Base-by-base conservation (phyloP, 2,329 filamentous ascomycete genomes). In the Hymenoscyphus albidus region DNA sequence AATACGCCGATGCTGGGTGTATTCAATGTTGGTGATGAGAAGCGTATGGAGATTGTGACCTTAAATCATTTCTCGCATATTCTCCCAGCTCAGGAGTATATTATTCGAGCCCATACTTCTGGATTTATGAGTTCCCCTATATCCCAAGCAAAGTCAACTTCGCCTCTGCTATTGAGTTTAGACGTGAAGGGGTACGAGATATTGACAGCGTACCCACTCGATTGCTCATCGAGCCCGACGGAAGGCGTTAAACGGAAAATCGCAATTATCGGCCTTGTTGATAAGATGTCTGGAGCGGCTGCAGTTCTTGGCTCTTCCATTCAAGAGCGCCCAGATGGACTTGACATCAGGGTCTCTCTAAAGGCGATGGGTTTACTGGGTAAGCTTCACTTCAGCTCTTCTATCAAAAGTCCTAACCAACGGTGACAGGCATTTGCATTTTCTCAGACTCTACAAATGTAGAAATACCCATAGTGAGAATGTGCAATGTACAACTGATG, bases 221-320 rank as follows among this genome's bases (percentile, higher is more conserved):
- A 60, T 16, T 40, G 38, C 10, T 39, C 27, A 48, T 22, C 38
- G 14, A 16, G 58, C 35, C 5, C 55, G 9, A 39, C 22, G 3
- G 40, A 51, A 16, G 32, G 51, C 3, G 12, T n/a, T n/a, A 54
- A 10, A 54, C 51, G 56, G 5, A 48, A 54, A 13, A 62, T 65
- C 35, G 60, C 63, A 22, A 61, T 65, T 40, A 56, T 65, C 4
- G 63, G 63, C 22, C 56, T 65, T 6, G 1, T 62, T 40, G 63
- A 65, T 51, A 65, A 65, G 12, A 62, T 65, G 60, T 62, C 63
- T 10, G 60, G 63, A 4, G 63, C 63, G 10, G 63, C 63, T 42
- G 63, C 63, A n/a, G 56, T 65, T 18, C n/a, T 59, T 18, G 12
- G 18, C 1, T 42, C 27, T 10, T 18, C 7, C 4, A 31, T 59